These are phyloP conservation scores for Candida piceae DNA, from an alignment of 805 yeast species.

Conservation along the genomic window DNA sequence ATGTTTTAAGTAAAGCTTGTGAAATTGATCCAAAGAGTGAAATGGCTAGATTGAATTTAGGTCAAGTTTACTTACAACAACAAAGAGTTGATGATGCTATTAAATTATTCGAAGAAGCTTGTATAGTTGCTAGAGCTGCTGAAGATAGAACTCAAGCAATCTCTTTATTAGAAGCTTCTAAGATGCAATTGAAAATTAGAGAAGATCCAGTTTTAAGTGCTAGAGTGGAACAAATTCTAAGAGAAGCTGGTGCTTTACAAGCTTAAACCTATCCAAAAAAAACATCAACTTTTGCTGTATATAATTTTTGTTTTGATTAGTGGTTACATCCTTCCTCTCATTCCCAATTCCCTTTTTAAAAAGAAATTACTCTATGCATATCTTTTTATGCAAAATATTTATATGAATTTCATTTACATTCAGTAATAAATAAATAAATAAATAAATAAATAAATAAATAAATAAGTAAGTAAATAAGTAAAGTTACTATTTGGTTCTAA, in stretches of 20 bases:
- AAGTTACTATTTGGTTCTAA: slow-evolving; percentile 58
- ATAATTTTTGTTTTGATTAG: too few relatives aligned
- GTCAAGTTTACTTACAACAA: slow-evolving; percentile 82
- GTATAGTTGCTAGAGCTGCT: slow-evolving; percentile 73
- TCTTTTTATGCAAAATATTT: too few relatives aligned
- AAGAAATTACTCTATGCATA: too few relatives aligned
- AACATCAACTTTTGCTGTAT: too few relatives aligned
- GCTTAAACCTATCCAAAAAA: too few relatives aligned
- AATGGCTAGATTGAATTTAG: slow-evolving; percentile 83
- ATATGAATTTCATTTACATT: not conserved
- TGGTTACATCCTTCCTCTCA: too few relatives aligned
- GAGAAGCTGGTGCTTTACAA: not conserved
- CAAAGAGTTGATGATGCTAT: slow-evolving; percentile 82
- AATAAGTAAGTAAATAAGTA: slow-evolving; percentile 2
- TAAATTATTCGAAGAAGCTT: slow-evolving; percentile 73
- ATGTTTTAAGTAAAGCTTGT: slow-evolving; percentile 67
- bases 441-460: slow-evolving; percentile 6
- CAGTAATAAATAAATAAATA: slow-evolving; percentile 6
- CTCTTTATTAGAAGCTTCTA: slow-evolving; percentile 88
- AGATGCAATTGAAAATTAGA: slow-evolving; percentile 76
- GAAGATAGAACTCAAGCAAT: slow-evolving; percentile 89
- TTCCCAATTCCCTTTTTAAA: too few relatives aligned
- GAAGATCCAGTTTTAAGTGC: slow-evolving; percentile 60
- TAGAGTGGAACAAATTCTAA: slow-evolving; percentile 57
- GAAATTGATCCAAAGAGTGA: slow-evolving; percentile 85